Evolutionary conservation across 148 eudicot genomes (phyloP).

Genomic region (Polygonum maritimum): DNA sequence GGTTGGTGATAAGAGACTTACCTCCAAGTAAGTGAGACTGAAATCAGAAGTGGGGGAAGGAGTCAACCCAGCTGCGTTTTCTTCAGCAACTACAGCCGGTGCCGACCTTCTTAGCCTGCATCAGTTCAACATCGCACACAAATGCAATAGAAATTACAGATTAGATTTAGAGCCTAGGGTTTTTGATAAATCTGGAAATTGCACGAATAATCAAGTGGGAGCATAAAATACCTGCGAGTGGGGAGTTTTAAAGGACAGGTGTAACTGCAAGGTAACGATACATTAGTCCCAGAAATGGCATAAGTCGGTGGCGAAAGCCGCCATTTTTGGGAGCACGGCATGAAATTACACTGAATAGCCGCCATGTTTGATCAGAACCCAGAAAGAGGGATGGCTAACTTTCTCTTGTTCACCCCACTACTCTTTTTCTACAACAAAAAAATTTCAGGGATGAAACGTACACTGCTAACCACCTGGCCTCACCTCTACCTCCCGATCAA

Average conservation of each 20-base stretch:
- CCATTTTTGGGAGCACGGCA: neutral
- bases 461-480: neutral
- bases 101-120: constrained; percentile 17
- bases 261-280: constrained; percentile 5
- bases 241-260: neutral
- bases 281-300: neutral
- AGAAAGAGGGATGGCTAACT: neutral
- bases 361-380: neutral
- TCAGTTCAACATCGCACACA: neutral
- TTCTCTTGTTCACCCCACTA: neutral
- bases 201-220: no score
- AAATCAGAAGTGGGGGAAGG: constrained; percentile 36
- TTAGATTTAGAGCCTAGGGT: neutral
- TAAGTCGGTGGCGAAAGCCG: neutral
- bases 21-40: constrained; percentile 91
- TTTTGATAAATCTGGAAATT: neutral
- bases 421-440: no score
- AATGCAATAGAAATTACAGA: no score
- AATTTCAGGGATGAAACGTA: neutral
- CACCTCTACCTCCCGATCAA: neutral
- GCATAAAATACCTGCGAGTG: neutral
- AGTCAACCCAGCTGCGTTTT: constrained; percentile 33
- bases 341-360: constrained; percentile 3
- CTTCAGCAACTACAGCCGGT: constrained; percentile 56
- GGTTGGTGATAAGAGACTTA: constrained; percentile 4